Base-by-base conservation (phyloP, 495 filamentous ascomycete genomes). In the Aspergillus incahuasiensis region DNA sequence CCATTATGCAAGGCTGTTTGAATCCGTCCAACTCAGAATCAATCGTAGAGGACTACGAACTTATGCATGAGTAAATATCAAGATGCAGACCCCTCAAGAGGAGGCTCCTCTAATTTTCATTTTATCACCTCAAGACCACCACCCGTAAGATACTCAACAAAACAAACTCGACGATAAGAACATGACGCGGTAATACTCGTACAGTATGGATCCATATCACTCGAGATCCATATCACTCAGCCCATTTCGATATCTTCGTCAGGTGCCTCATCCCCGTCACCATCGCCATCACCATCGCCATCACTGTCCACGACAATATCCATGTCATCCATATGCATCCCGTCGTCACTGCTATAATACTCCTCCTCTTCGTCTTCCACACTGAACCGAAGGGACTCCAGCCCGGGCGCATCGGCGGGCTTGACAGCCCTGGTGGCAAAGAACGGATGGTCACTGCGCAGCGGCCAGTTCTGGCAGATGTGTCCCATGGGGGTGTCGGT, bases 401-500 rank as follows among this genome's bases (percentile, higher is more conserved):
- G 54, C 6, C 46, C 46, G n/a, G 22, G 28, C 13, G 15, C 20
- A 43, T 49, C 28, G 1, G 25, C n/a, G 15, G 38, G 11, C 13
- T 42, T 42, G 46, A 38, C 16, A 1, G 20, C 6, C 16, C 16
- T 50, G 7, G 44, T 16, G 0, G 46, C n/a, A 16, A 81, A 81
- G 62, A 82, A 80, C 0, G 77, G 71, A 54, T 77, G 76, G 12
- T 66, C 65, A 35, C 49, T 38, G 9, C 57, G 63, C n/a, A 83
- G 65, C 11, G 60, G 62, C 57, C 69, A 66, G 1, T 74, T 76
- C 0, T 73, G 74, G 42, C 75, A 79, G 6, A 84, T 66, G 55
- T 77, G 78, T 0, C 81, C 81, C 73, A 84, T 80, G 0, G 79
- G 81, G 0, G 81, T 84, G 34, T 82, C 76, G 21, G 65, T 56